phyloP scores from a whole-genome alignment of 352 stramenopile genomes.

The Phytophthora boehmeriae region DNA sequence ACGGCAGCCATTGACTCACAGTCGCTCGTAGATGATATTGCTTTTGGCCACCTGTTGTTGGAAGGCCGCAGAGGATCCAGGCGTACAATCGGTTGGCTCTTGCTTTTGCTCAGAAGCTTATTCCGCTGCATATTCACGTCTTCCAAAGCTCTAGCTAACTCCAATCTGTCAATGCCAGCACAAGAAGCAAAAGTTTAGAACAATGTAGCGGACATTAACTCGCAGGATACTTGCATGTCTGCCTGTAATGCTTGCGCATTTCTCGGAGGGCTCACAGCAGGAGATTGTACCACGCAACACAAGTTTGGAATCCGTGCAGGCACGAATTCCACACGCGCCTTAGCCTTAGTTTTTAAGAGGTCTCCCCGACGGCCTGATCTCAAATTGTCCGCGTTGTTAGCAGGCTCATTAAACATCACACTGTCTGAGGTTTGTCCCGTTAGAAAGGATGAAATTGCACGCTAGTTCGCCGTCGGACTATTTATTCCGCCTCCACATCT shows the following conservation, averaged over 20 bases:
- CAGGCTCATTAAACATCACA: background rate
- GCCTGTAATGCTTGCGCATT: constrained; percentile 14
- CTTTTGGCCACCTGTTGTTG: constrained; percentile 4
- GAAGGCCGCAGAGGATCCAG: constrained; percentile 8
- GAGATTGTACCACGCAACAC: background rate
- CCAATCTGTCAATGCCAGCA: constrained; percentile 25
- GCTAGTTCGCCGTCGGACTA: constrained; percentile 3
- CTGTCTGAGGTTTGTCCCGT: background rate
- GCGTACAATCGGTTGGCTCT: constrained; percentile 25
- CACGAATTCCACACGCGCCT: constrained; percentile 31
- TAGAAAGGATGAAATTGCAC: no score
- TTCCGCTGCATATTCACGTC: constrained; percentile 41
- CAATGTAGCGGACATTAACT: background rate
- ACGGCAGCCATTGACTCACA: background rate
- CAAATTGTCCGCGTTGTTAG: background rate
- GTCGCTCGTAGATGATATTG: constrained; percentile 4
- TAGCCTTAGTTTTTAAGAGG: constrained; percentile 1
- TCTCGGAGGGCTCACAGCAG: constrained; percentile 16
- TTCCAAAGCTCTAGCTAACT: constrained; percentile 42
- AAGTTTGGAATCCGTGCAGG: constrained; percentile 35
- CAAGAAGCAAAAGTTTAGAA: background rate
- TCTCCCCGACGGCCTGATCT: constrained; percentile 1
- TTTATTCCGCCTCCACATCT: constrained; percentile 21
- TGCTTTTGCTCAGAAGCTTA: constrained; percentile 36
- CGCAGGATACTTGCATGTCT: constrained; percentile 17